A percentile compares a stretch with the other conserved stretches of the same genome.
These are phyloP conservation scores for Cytospora mali DNA, from an alignment of 2,329 filamentous ascomycete species.

Conservation along the genomic window DNA sequence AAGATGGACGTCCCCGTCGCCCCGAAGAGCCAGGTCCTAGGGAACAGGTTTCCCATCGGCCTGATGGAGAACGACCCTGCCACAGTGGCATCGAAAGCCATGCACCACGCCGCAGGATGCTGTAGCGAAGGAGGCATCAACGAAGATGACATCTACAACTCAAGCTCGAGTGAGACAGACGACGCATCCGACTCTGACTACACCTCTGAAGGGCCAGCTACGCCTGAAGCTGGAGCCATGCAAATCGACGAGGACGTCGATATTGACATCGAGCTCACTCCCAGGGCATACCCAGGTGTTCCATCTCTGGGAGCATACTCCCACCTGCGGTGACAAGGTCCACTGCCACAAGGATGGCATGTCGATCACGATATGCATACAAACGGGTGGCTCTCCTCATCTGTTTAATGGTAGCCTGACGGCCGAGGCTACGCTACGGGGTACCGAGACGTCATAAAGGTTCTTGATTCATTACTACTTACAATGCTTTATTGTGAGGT, in stretches of 20 bases:
- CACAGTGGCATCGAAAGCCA: conserved; percentile 20
- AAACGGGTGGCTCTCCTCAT: not conserved
- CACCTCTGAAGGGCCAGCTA: conserved; percentile 21
- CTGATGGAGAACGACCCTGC: conserved; percentile 11
- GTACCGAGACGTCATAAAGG: not conserved
- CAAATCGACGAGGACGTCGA: conserved; percentile 14
- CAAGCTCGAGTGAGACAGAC: conserved; percentile 18
- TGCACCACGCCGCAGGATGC: conserved; percentile 24
- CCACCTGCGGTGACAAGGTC: not conserved
- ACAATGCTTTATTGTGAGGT: not conserved
- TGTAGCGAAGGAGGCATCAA: conserved; percentile 8
- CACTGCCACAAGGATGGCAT: too few species aligned
- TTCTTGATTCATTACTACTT: not conserved
- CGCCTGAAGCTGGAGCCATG: conserved; percentile 19
- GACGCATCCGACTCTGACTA: conserved; percentile 14
- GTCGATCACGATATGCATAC: too few species aligned
- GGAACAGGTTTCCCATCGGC: conserved; percentile 8
- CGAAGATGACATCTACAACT: conserved; percentile 16
- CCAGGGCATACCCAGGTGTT: not conserved
- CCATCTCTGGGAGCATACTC: not conserved
- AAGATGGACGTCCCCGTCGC: conserved; percentile 6
- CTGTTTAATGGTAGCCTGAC: not conserved
- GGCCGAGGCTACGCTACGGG: not conserved
- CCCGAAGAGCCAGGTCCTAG: not conserved
- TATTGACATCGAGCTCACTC: conserved; percentile 2